Base-by-base conservation (phyloP, 192 early-diverging fungal genomes). In the Gryganskiella cystojenkinii region DNA sequence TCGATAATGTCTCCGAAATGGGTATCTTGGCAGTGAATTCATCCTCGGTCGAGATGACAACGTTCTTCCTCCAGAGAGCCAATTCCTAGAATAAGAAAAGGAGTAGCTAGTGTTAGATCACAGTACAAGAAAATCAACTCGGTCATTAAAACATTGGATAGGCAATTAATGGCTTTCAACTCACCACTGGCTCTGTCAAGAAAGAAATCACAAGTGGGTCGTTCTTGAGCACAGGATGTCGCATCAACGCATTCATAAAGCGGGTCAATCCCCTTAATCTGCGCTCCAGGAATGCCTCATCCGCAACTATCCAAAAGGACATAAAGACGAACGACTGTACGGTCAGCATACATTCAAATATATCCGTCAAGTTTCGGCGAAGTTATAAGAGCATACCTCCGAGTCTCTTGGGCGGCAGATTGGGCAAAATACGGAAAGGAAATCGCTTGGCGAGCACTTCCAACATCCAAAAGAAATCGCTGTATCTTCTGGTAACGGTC, bases 381-480 rank as follows among this genome's bases (percentile, higher is more conserved):
- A n/a, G n/a, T n/a, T n/a, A n/a, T n/a, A n/a, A n/a, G n/a, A n/a
- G n/a, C n/a, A n/a, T 91, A 90, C 94, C 90, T 82, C 89, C 88
- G 55, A 96, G 83, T 50, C 93, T 91, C 70, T 98, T 98, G 3
- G 96, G 96, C 51, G 96, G 96, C 11, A 96, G 83, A 70, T 90
- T 88, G 15, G 94, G 91, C 30, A 92, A 84, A 64, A 94, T 88
- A 30, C 96, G 82, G 52, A 87, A 93, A 9, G 95, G 95, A 68
- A 96, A 98, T 53, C 89, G 76, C 57, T 89, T 92, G 45, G 87
- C 65, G 7, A 98, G 72, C 19, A 90, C 84, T 56, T 95, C 94
- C 54, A 89, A 86, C 31, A 98, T 81, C 94, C 94, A 96, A 78
- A 90, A 87, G 78, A 98, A 96, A 74, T 98, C 96, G 57, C 91